phyloP scores from a whole-genome alignment of 306 rosid genomes.

The Vigna hirtella region DNA sequence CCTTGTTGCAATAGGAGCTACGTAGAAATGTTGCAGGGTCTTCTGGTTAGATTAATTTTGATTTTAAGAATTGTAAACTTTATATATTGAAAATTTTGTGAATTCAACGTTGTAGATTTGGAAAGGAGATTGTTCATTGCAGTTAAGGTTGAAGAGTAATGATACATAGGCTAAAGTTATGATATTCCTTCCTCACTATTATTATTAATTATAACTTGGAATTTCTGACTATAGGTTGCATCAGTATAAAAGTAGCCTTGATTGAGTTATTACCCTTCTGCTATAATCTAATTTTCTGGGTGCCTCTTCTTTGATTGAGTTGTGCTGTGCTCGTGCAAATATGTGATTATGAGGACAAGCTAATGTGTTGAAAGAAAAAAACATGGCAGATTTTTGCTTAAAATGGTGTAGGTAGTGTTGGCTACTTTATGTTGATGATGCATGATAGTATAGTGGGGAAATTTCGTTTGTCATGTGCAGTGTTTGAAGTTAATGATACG shows the following conservation, averaged over 20 bases:
- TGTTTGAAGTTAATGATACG: not conserved
- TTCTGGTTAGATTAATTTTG: constrained; percentile 6
- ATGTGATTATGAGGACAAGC: not conserved
- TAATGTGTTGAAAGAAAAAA: not conserved
- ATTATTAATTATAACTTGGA: constrained; percentile 12
- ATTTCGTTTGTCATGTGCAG: constrained; percentile 26
- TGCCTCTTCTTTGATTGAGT: not conserved
- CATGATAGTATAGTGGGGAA: constrained; percentile 3
- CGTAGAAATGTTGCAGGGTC: not conserved
- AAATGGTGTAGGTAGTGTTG: constrained; percentile 24
- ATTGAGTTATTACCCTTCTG: not conserved
- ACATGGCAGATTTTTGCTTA: constrained; percentile 27
- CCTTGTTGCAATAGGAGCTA: constrained; percentile 5
- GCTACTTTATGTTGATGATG: constrained; percentile 18
- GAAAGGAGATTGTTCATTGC: constrained; percentile 16
- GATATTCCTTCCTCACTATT: not conserved
- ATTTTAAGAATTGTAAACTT: constrained; percentile 10
- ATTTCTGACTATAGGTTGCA: not conserved
- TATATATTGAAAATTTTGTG: constrained; percentile 25
- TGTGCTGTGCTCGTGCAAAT: not conserved
- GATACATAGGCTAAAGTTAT: constrained; percentile 7
- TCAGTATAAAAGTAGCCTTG: constrained; percentile 22
- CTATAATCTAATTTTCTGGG: constrained; percentile 3
- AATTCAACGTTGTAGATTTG: constrained; percentile 17
- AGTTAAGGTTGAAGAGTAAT: constrained; percentile 16